phyloP scores from a whole-genome alignment of 2,329 filamentous ascomycete genomes.

The Pseudocercospora musae region DNA sequence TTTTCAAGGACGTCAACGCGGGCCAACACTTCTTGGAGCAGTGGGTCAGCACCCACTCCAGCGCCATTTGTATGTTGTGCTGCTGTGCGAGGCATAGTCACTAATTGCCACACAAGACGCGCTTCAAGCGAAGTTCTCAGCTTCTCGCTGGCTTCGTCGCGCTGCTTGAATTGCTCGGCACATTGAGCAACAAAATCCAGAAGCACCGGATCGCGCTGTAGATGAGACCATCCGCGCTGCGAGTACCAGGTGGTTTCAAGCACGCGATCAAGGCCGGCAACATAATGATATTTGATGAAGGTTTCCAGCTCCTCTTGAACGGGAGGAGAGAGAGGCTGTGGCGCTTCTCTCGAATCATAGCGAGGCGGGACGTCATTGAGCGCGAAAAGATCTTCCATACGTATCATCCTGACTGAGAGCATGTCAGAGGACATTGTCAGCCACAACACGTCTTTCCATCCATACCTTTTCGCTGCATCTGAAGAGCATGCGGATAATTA shows the following conservation, averaged over 20 bases:
- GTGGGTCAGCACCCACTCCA: conserved; percentile 43
- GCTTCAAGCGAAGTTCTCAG: conserved; percentile 53
- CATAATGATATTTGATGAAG: conserved; percentile 74
- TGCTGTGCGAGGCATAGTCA: conserved; percentile 44
- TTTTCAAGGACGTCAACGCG: conserved; percentile 74
- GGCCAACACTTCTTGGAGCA: conserved; percentile 57
- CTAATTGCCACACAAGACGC: conserved; percentile 58
- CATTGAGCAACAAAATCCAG: conserved; percentile 66
- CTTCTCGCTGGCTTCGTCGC: conserved; percentile 20
- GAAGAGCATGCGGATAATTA: conserved; percentile 25
- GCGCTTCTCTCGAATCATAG: conserved; percentile 21
- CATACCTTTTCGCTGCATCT: conserved; percentile 31
- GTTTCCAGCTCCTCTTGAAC: conserved; percentile 66
- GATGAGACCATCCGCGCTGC: conserved; percentile 50
- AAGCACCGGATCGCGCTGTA: conserved; percentile 57
- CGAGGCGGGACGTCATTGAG: conserved; percentile 25
- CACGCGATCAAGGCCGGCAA: conserved; percentile 68
- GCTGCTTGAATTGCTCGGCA: conserved; percentile 45
- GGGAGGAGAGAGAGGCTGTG: conserved; percentile 43
- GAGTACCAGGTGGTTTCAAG: conserved; percentile 84
- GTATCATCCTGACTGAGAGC: conserved; percentile 46
- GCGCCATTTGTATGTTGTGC: conserved; percentile 45
- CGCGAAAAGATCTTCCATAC: conserved; percentile 58
- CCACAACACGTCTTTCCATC: background rate
- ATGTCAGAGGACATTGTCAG: background rate